A percentile compares a stretch with the other conserved stretches of the same genome.
Conservation (phyloP, 129 eudicot genomes). For the Helianthus annuus region HanXRQr2.0-SUNRISE NC_035445.2:148916993-148917492, state of each 20-base stretch:
- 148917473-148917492: slow-evolving; percentile 12
- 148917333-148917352: slow-evolving; percentile 24
- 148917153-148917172: too few relatives aligned
- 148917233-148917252: neutral
- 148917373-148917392: neutral
- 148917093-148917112: neutral
- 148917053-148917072: slow-evolving; percentile 14
- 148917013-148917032: neutral
- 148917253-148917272: slow-evolving; percentile 13
- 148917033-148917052: slow-evolving; percentile 17
- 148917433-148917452: neutral
- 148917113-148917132: neutral
- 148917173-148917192: too few relatives aligned
- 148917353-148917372: neutral
- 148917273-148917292: slow-evolving; percentile 39
- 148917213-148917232: neutral
- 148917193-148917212: too few relatives aligned
- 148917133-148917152: neutral
- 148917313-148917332: slow-evolving; percentile 34
- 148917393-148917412: neutral
- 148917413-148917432: neutral
- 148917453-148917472: neutral
- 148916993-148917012: too few relatives aligned
- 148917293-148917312: slow-evolving; percentile 35
- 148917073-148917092: slow-evolving; percentile 11